phyloP scores from a whole-genome alignment of 2,329 filamentous ascomycete genomes.

The Talaromyces sp. region DNA sequence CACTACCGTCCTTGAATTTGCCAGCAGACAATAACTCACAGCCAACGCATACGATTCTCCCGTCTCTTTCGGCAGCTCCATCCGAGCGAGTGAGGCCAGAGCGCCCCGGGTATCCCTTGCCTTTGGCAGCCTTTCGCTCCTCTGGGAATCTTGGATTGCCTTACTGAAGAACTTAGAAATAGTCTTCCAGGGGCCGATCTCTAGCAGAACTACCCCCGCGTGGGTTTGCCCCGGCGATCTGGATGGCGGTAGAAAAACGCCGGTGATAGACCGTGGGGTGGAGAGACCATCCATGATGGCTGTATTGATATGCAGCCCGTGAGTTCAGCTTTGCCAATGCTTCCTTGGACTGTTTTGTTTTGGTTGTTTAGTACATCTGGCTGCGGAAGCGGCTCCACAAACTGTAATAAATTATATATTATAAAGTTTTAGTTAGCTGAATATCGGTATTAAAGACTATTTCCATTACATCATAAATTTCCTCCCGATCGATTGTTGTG shows the following conservation, averaged over 20 bases:
- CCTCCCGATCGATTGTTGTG: no score
- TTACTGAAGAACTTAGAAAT: slow-evolving; percentile 23
- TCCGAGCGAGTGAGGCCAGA: slow-evolving; percentile 17
- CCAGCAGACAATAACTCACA: slow-evolving; percentile 20
- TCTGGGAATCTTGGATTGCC: slow-evolving; percentile 19
- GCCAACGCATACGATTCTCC: slow-evolving; percentile 20
- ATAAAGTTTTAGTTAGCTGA: no score
- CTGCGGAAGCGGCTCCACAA: neutral
- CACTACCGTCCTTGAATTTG: slow-evolving; percentile 18
- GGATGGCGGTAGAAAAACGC: slow-evolving; percentile 26
- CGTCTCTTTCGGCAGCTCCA: slow-evolving; percentile 22
- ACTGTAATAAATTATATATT: neutral
- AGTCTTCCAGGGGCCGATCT: slow-evolving; percentile 32
- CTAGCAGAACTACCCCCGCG: slow-evolving; percentile 33
- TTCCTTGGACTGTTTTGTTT: no score
- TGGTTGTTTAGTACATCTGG: no score
- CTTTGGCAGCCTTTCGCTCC: slow-evolving; percentile 19
- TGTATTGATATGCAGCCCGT: no score
- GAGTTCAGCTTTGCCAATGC: no score
- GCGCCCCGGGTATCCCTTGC: slow-evolving; percentile 17
- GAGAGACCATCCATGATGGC: no score
- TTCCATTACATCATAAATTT: no score
- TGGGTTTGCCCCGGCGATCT: slow-evolving; percentile 25
- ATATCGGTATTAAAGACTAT: no score
- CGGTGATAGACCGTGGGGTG: no score